Evolutionary conservation across 2,329 filamentous ascomycete species (phyloP).

Genomic region (Mycosphaerella sp.): DNA sequence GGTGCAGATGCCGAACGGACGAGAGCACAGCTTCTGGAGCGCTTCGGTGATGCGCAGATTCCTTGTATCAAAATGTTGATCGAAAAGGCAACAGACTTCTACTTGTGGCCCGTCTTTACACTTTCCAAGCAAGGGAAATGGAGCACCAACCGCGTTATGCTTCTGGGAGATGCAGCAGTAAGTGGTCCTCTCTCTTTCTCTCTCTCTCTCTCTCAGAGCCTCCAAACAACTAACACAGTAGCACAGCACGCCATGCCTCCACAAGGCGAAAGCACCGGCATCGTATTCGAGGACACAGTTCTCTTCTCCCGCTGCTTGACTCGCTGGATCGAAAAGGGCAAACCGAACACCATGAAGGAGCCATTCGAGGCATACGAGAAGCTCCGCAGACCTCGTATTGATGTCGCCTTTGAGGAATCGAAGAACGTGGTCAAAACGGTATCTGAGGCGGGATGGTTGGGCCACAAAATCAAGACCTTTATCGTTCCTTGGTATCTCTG

Average conservation of each 20-base stretch:
- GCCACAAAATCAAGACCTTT: constrained; percentile 42
- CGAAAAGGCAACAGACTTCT: constrained; percentile 40
- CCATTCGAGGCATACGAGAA: constrained; percentile 46
- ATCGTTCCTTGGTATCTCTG: constrained; percentile 45
- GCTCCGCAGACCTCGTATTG: constrained; percentile 41
- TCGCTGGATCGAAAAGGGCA: constrained; percentile 39
- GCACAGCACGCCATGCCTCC: constrained; percentile 46
- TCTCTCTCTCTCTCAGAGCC: no score
- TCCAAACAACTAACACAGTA: not conserved
- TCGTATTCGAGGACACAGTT: constrained; percentile 50
- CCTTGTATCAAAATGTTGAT: constrained; percentile 37
- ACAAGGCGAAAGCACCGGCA: constrained; percentile 47
- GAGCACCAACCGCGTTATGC: constrained; percentile 41
- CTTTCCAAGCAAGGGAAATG: constrained; percentile 41
- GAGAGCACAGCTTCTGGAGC: constrained; percentile 37
- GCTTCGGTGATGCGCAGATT: constrained; percentile 39
- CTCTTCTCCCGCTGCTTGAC: constrained; percentile 43
- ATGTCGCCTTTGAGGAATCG: constrained; percentile 43
- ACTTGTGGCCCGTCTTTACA: constrained; percentile 44
- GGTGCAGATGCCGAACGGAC: constrained; percentile 42
- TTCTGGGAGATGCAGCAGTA: constrained; percentile 43
- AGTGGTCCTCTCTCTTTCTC: constrained; percentile 11
- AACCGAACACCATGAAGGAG: constrained; percentile 37
- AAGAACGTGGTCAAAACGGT: constrained; percentile 43
- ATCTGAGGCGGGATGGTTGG: constrained; percentile 41